Conservation (phyloP, 768 basidiomycete species). For the Leccinum arenicola region DNA sequence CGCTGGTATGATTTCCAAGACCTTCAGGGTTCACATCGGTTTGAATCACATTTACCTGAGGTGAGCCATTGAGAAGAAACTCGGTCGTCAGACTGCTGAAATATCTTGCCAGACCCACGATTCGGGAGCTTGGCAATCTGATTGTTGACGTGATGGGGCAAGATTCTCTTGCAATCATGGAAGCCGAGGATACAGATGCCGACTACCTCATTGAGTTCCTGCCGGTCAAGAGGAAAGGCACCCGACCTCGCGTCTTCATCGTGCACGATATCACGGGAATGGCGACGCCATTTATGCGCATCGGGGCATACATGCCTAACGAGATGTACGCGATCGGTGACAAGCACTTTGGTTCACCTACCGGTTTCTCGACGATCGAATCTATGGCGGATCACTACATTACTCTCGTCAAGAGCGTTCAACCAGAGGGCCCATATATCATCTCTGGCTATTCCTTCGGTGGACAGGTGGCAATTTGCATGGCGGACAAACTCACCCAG, state of each 20-base stretch:
- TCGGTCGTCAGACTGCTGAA: neutral
- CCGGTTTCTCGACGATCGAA: slow-evolving; percentile 28
- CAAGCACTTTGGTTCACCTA: slow-evolving; percentile 29
- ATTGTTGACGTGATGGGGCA: slow-evolving; percentile 31
- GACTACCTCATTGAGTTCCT: slow-evolving; percentile 31
- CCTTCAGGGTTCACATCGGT: slow-evolving; percentile 28
- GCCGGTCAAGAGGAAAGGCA: slow-evolving; percentile 32
- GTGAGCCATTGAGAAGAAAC: slow-evolving; percentile 7
- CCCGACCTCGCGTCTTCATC: slow-evolving; percentile 25
- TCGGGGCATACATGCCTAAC: slow-evolving; percentile 31
- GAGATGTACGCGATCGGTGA: slow-evolving; percentile 35
- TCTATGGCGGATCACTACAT: slow-evolving; percentile 33
- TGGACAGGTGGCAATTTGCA: slow-evolving; percentile 28
- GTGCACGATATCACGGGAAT: slow-evolving; percentile 33
- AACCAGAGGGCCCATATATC: slow-evolving; percentile 27
- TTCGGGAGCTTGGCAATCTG: slow-evolving; percentile 25
- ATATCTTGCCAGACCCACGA: slow-evolving; percentile 18
- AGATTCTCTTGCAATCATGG: slow-evolving; percentile 28
- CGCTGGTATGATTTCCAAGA: slow-evolving; percentile 29
- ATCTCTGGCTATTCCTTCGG: slow-evolving; percentile 29
- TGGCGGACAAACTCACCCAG: slow-evolving; percentile 23
- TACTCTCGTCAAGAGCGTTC: slow-evolving; percentile 25
- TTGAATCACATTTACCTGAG: slow-evolving; percentile 30
- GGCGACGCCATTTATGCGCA: slow-evolving; percentile 32
- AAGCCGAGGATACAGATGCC: slow-evolving; percentile 29